Conservation (phyloP, 2,329 filamentous ascomycete species). For the Emericellopsis cladophorae region DNA sequence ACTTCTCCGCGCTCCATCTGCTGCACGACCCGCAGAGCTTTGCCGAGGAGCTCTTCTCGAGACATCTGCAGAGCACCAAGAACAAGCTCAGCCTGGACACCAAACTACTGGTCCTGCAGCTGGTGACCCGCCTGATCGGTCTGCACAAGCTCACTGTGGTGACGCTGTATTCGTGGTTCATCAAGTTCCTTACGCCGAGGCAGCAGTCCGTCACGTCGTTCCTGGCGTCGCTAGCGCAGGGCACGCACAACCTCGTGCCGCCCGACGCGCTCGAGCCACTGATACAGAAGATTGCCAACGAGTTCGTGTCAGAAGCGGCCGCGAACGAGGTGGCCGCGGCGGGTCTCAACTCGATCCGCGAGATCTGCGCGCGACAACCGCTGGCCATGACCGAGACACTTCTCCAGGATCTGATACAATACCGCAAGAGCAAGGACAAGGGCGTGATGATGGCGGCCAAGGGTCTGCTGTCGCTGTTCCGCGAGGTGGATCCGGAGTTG, state of each 20-base stretch:
- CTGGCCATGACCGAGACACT: constrained; percentile 93
- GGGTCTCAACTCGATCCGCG: constrained; percentile 86
- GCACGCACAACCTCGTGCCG: constrained; percentile 80
- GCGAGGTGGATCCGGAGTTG: constrained; percentile 82
- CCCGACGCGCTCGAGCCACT: constrained; percentile 86
- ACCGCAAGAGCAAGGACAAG: constrained; percentile 96
- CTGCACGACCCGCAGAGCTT: constrained; percentile 92
- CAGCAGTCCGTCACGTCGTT: constrained; percentile 90
- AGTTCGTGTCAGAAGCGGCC: constrained; percentile 92
- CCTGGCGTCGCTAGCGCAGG: constrained; percentile 82
- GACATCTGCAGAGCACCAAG: constrained; percentile 80
- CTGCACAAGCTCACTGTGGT: constrained; percentile 86
- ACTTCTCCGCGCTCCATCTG: constrained; percentile 91
- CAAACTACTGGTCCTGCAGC: constrained; percentile 77
- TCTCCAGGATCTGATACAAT: constrained; percentile 91
- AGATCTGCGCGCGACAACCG: constrained; percentile 85
- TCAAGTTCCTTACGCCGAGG: constrained; percentile 78
- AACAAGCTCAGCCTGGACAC: constrained; percentile 78
- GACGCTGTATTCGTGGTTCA: constrained; percentile 89
- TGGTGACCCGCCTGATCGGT: constrained; percentile 83
- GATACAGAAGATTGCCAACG: constrained; percentile 91
- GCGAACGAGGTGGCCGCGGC: constrained; percentile 85
- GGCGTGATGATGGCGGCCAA: constrained; percentile 98
- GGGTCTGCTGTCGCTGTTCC: constrained; percentile 78
- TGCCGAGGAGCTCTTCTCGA: constrained; percentile 77